phyloP scores from a whole-genome alignment of 306 rosid genomes.

The Cicer yamashitae region DNA sequence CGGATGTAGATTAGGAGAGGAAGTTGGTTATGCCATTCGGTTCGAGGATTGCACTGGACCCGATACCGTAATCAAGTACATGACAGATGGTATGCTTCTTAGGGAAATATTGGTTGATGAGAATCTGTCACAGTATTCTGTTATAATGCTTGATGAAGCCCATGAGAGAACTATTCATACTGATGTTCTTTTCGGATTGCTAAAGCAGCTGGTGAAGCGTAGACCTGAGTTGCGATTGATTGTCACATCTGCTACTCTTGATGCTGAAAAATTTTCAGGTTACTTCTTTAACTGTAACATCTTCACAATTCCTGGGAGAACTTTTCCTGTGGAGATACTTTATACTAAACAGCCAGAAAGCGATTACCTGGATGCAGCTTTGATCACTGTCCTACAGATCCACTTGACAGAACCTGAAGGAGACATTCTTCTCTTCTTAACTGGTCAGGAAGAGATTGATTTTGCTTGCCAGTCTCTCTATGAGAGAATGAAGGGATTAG shows the following conservation, averaged over 20 bases:
- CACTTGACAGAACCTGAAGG: conserved; percentile 95
- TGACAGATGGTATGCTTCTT: conserved; percentile 91
- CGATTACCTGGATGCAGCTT: conserved; percentile 79
- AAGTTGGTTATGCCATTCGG: conserved; percentile 91
- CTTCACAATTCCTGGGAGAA: conserved; percentile 86
- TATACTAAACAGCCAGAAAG: conserved; percentile 89
- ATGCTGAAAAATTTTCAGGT: conserved; percentile 87
- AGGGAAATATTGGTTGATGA: conserved; percentile 82
- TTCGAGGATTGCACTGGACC: conserved; percentile 90
- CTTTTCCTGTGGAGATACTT: conserved; percentile 79
- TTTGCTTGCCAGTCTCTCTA: conserved; percentile 85
- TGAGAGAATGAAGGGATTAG: conserved; percentile 85
- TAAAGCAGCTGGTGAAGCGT: conserved; percentile 77
- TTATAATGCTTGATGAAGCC: conserved; percentile 93
- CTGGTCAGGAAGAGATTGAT: conserved; percentile 95
- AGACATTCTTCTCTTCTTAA: conserved; percentile 87
- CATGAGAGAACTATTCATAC: conserved; percentile 84
- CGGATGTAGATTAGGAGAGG: conserved; percentile 87
- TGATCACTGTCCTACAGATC: conserved; percentile 80
- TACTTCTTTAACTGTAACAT: conserved; percentile 81
- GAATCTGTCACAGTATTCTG: conserved; percentile 77
- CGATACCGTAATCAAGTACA: conserved; percentile 83
- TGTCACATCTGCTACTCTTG: conserved; percentile 88
- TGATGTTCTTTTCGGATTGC: conserved; percentile 87
- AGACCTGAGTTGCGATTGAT: conserved; percentile 82